Conservation (phyloP, 768 basidiomycete species). For the Tylopilus felleus region DNA sequence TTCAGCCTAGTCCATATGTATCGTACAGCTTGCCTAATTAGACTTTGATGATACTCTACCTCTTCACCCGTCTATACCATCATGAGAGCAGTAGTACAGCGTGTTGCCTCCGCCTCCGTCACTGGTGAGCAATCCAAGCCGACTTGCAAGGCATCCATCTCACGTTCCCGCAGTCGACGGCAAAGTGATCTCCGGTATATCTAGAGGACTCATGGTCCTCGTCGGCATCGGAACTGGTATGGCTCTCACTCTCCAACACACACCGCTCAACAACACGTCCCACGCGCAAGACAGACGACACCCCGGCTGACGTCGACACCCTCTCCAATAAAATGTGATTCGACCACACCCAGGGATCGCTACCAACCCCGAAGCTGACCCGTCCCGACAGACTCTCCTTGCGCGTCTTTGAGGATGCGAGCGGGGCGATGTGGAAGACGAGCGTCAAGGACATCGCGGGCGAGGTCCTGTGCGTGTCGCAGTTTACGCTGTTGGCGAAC, state of each 20-base stretch:
- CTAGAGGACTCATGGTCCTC: constrained; percentile 83
- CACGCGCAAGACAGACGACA: constrained; percentile 67
- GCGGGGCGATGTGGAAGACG: constrained; percentile 77
- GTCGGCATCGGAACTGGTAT: constrained; percentile 84
- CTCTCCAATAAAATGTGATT: constrained; percentile 83
- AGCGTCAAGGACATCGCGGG: constrained; percentile 86
- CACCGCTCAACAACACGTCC: constrained; percentile 1
- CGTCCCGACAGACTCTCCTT: constrained; percentile 56
- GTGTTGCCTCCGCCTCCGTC: constrained; percentile 83
- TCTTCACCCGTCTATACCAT: not conserved
- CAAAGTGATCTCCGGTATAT: constrained; percentile 76
- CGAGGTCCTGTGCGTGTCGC: constrained; percentile 91
- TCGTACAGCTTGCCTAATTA: not conserved
- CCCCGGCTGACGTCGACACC: constrained; percentile 60
- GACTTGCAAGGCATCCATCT: not conserved
- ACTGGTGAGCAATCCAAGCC: constrained; percentile 45
- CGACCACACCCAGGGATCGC: not conserved
- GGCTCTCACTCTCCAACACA: not conserved
- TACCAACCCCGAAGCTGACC: constrained; percentile 4
- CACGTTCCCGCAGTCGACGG: constrained; percentile 60
- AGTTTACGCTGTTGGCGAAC: constrained; percentile 87
- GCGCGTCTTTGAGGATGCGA: constrained; percentile 64
- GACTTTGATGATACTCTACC: not conserved
- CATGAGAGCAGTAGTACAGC: constrained; percentile 87
- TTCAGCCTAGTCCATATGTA: not conserved